phyloP scores from a whole-genome alignment of 1,284 basidiomycete genomes.

The Neotropicomus parvogracilis region DNA sequence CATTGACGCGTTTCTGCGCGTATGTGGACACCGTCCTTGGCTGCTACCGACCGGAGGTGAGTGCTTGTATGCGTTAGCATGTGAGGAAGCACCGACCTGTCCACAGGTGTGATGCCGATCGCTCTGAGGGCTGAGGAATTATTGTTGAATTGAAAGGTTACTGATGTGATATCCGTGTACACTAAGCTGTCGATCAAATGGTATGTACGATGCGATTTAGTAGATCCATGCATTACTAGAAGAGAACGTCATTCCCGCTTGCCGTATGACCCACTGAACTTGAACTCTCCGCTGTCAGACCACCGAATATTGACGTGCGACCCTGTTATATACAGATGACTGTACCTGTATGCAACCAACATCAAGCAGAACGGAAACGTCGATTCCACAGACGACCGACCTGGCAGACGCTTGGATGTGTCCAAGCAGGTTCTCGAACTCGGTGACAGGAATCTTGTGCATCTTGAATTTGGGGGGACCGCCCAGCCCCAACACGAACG shows the following conservation, averaged over 20 bases:
- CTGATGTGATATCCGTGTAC: neutral
- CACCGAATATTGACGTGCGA: constrained; percentile 48
- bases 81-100: constrained; percentile 5
- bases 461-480: constrained; percentile 51
- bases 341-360: constrained; percentile 6
- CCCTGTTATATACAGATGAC: constrained; percentile 38
- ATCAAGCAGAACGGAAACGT: neutral
- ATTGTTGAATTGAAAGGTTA: constrained; percentile 13
- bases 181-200: neutral
- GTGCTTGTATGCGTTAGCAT: constrained; percentile 10
- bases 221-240: neutral
- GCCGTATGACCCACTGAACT: constrained; percentile 47
- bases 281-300: constrained; percentile 51
- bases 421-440: constrained; percentile 44
- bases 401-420: constrained; percentile 27
- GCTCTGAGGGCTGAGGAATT: constrained; percentile 20
- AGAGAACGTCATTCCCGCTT: neutral
- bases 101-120: constrained; percentile 27
- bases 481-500: constrained; percentile 43
- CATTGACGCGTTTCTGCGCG: constrained; percentile 50
- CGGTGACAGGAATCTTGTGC: constrained; percentile 46
- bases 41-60: constrained; percentile 59
- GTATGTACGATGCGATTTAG: neutral
- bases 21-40: constrained; percentile 43
- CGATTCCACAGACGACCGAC: constrained; percentile 17